phyloP scores from a whole-genome alignment of 495 filamentous ascomycete genomes.

The Neurospora africana region DNA sequence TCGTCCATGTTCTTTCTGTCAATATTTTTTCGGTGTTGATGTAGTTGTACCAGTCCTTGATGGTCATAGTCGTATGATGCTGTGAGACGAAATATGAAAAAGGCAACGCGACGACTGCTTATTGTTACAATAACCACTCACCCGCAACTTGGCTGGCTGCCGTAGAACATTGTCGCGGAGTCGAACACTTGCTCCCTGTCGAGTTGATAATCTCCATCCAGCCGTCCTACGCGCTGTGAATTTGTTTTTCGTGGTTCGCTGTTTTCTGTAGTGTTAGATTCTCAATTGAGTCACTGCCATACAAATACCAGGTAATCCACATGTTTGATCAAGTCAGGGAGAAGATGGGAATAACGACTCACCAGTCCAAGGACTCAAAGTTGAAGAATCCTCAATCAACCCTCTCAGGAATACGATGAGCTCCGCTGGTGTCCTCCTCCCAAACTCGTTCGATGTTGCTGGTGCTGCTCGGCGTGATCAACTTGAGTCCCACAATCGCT shows the following conservation, averaged over 20 bases:
- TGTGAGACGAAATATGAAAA: not conserved
- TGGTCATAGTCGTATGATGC: not conserved
- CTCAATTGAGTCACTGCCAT: not conserved
- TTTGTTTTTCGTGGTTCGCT: not conserved
- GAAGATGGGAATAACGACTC: not conserved
- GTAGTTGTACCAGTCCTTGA: not conserved
- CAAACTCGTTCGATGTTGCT: not conserved
- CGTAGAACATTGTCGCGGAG: not conserved
- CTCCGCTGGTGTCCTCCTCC: not conserved
- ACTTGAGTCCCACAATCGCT: not conserved
- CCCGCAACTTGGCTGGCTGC: not conserved
- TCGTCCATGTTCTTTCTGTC: not conserved
- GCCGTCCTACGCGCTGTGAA: not conserved
- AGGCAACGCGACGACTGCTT: not conserved
- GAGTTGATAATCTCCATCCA: not conserved
- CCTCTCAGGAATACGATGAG: not conserved
- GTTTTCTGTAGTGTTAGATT: not conserved
- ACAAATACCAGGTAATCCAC: not conserved
- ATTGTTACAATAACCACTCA: not conserved
- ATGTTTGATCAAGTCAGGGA: not conserved
- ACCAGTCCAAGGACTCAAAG: not conserved
- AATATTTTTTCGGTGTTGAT: not conserved
- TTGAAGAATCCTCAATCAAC: not conserved
- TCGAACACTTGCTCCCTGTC: not conserved
- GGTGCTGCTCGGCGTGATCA: not conserved